Conservation (phyloP, 495 filamentous ascomycete genomes). For the Penicillium crystallinum region DNA sequence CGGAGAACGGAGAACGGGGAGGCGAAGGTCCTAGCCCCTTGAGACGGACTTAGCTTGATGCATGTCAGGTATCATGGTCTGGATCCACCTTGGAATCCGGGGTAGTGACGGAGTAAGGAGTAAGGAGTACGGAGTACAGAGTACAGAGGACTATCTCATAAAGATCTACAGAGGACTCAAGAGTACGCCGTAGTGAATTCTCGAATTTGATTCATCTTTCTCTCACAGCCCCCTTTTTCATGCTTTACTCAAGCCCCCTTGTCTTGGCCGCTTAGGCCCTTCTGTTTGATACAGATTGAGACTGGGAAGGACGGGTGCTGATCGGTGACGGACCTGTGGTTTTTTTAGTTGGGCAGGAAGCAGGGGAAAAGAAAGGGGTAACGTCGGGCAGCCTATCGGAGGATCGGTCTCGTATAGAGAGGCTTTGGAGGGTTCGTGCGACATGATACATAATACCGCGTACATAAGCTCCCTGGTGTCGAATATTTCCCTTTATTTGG, state of each 20-base stretch:
- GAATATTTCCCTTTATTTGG: neutral
- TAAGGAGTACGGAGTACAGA: neutral
- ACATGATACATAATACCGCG: neutral
- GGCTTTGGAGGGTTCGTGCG: neutral
- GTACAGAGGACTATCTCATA: too few species aligned
- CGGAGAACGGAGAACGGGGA: conserved; percentile 14
- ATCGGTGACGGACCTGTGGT: neutral
- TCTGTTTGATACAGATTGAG: neutral
- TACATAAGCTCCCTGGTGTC: neutral
- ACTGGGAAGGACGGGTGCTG: neutral
- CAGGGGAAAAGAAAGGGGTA: conserved; percentile 1
- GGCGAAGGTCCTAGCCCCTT: conserved; percentile 3
- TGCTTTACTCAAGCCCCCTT: neutral
- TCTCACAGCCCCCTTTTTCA: neutral
- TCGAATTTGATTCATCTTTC: neutral
- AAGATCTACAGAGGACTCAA: too few species aligned
- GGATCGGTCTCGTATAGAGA: neutral
- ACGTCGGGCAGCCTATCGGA: neutral
- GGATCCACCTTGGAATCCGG: conserved; percentile 9
- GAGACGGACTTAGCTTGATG: neutral
- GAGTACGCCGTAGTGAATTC: too few species aligned
- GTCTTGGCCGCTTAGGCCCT: neutral
- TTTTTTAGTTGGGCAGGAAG: too few species aligned
- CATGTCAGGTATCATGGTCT: neutral
- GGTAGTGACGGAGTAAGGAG: conserved; percentile 6